Conservation (phyloP, 1,139 yeast genomes). For the Magnusiomyces tetraspermus region DNA sequence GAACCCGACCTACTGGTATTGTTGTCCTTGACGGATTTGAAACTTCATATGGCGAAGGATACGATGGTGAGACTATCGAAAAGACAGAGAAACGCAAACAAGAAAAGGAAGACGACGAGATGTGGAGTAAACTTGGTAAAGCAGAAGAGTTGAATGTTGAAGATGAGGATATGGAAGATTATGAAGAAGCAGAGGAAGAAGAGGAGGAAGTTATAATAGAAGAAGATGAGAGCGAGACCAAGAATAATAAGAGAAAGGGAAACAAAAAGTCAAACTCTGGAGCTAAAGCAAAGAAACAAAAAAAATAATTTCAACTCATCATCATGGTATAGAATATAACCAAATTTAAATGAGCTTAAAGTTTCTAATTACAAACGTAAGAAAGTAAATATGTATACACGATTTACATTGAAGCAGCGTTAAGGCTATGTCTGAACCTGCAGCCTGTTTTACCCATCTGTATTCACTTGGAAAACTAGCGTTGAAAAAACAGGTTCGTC, state of each 20-base stretch:
- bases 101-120: constrained; percentile 3
- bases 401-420: too few species aligned
- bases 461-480: too few species aligned
- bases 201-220: constrained; percentile 7
- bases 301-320: neutral
- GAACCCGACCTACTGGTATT: constrained; percentile 59
- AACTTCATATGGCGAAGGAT: constrained; percentile 2
- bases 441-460: too few species aligned
- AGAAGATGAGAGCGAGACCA: constrained; percentile 5
- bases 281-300: neutral
- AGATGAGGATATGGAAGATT: neutral
- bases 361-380: too few species aligned
- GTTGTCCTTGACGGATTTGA: constrained; percentile 36
- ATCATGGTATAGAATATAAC: too few species aligned
- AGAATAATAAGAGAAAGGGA: constrained; percentile 2
- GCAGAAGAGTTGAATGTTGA: constrained; percentile 10
- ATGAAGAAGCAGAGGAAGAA: neutral
- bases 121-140: constrained; percentile 8
- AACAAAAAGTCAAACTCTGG: neutral
- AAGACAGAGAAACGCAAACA: constrained; percentile 5
- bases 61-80: constrained; percentile 3
- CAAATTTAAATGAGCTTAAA: too few species aligned
- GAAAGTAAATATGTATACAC: too few species aligned
- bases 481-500: too few species aligned
- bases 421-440: too few species aligned